Evolutionary conservation across 2,329 filamentous ascomycete species (phyloP), one percentile per base, ranked within the genome.

Genomic region (Cladosporium sp.): DNA sequence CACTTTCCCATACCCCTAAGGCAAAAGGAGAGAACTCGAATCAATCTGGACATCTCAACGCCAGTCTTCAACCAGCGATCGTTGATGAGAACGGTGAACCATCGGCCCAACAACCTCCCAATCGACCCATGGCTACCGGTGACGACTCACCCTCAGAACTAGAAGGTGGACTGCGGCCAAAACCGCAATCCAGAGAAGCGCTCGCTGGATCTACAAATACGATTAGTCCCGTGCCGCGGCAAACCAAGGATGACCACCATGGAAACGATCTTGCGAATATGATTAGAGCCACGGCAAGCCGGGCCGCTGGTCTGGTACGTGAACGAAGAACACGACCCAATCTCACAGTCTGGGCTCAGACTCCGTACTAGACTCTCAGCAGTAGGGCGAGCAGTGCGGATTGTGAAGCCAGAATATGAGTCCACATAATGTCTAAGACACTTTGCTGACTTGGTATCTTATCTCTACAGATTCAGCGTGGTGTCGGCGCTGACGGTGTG

Each of bases 401-500:
- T 4, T 30, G 4, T 30, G 28, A 30, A 30, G 28, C 28, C 28
- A 30, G 28, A 30, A 4, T 30, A 30, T 6, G 28, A 30, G 28
- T 6, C 28, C 28, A 6, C 28, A 30, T 30, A 30, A 30, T 30
- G 28, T 30, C 28, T 30, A 30, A 30, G 28, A 30, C 4, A 6
- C 28, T 30, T 30, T 30, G 28, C 28, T 30, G 28, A 30, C 28
- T 30, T 30, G 28, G 4, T 4, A 4, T 6, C 4, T 30, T 6
- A 4, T 30, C 6, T 30, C 28, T 30, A 6, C 28, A 30, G 28
- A 74, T 86, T 3, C 78, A 80, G 1, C 78, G 84, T 65, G 81
- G 82, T n/a, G 74, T 85, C 24, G 75, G 76, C 10, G 80, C 82
- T 4, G 82, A 84, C n/a, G 83, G 82, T 2, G 81, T 84, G 14